Percentiles rank a stretch among this genome's conserved stretches.
Conservation (phyloP, 345 rosid species). For the Kandelia obovata region DNA sequence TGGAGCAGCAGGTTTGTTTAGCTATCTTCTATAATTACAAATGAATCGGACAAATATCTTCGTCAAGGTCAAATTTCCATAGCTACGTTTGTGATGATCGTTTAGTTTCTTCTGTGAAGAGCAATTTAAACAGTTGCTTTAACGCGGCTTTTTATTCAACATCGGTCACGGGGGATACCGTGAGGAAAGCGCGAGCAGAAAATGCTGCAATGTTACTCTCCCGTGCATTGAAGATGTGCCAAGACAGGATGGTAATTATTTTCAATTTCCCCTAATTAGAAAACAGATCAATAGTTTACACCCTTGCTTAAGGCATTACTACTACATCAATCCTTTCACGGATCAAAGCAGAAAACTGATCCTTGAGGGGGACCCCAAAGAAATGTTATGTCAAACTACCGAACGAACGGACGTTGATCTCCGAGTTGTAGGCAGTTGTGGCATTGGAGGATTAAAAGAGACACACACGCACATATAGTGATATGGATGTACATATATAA, state of each 20-base stretch:
- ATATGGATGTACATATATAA: too few relatives aligned
- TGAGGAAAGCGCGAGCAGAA: slow-evolving; percentile 55
- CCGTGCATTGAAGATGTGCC: slow-evolving; percentile 56
- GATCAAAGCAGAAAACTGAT: slow-evolving; percentile 64
- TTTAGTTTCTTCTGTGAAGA: too few relatives aligned
- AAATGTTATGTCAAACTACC: slow-evolving; percentile 66
- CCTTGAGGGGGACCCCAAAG: slow-evolving; percentile 70
- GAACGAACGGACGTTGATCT: slow-evolving; percentile 64
- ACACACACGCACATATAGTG: too few relatives aligned
- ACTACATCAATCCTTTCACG: slow-evolving; percentile 7
- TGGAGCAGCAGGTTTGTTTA: slow-evolving; percentile 36
- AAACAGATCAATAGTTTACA: not conserved
- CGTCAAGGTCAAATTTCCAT: not conserved
- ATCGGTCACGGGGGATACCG: slow-evolving; percentile 36
- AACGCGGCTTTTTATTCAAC: slow-evolving; percentile 33
- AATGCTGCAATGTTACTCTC: slow-evolving; percentile 48
- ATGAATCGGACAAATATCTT: too few relatives aligned
- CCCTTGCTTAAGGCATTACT: not conserved
- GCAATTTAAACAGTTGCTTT: not conserved
- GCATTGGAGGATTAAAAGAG: slow-evolving; percentile 79
- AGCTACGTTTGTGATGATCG: not conserved
- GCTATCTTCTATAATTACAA: too few relatives aligned
- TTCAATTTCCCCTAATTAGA: not conserved
- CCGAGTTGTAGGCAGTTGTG: slow-evolving; percentile 71
- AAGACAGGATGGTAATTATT: slow-evolving; percentile 42